Base-by-base conservation (phyloP, 2,329 filamentous ascomycete genomes). In the Drechslerella coelobrocha region DNA sequence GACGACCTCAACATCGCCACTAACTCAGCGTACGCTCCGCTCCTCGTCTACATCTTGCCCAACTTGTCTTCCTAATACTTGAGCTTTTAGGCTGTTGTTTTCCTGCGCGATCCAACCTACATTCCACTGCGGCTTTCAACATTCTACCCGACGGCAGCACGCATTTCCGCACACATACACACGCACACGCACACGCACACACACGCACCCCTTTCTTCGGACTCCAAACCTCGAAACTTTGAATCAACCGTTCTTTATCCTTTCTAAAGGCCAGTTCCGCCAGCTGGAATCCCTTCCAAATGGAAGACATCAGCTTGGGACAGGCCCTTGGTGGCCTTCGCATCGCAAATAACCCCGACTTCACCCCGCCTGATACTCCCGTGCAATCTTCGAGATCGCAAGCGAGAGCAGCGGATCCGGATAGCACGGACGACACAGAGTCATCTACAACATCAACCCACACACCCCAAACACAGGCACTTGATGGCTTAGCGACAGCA, bases 241-340 rank as follows among this genome's bases (percentile, higher is more conserved):
- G 55, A 19, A 29, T 12, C 34, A 26, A 31, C 27, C 24, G 41
- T 50, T 8, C 23, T 24, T 24, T 23, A 27, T 34, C 29, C n/a
- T 48, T 31, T 21, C 41, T 8, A 26, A 50, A 52, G 39, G 47
- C 34, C 50, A 39, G 34, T 39, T n/a, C 34, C 12, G 5, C 34
- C 34, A 39, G 34, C 34, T 52, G 47, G 48, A 27, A 50, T 12
- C 45, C 48, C 23, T 17, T 19, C 29, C 51, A 65, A 47, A 97
- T 97, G 92, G 91, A 92, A 82, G 92, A 96, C 82, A 82, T 96
- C 79, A 96, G 90, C 81, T 86, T 97, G 75, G 94, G 92, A 78
- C 90, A 92, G 82, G 91, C 91, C 77, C 85, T 97, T 77, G 94
- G 94, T 77, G 93, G 93, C 77, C 83, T 99, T 80, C 91, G 93